Evolutionary conservation across 306 rosid species (phyloP).

Genomic region (Sesbania bispinosa): DNA sequence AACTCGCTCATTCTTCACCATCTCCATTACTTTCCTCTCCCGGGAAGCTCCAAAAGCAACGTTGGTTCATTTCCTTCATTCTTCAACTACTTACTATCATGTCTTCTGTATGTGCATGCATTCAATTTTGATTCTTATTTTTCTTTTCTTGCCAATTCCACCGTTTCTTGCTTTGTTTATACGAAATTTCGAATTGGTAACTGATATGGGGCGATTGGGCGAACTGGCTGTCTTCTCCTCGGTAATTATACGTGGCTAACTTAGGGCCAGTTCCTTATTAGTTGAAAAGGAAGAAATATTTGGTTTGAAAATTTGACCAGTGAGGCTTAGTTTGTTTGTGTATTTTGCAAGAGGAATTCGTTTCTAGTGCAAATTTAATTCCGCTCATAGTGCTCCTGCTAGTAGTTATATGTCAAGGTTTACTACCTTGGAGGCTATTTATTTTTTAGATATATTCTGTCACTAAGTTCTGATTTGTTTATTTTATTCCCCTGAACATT

Average conservation of each 20-base stretch:
- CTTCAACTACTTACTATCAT: conserved; percentile 8
- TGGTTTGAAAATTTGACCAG: neutral
- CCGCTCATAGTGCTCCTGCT: neutral
- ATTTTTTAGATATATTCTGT: no score
- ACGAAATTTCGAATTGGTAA: neutral
- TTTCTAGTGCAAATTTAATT: neutral
- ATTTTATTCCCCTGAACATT: neutral
- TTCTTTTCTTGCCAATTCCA: neutral
- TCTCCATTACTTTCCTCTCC: no score
- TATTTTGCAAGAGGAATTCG: neutral
- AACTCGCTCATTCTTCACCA: conserved; percentile 36
- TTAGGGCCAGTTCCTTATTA: neutral
- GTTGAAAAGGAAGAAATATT: neutral
- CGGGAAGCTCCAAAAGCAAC: conserved; percentile 12
- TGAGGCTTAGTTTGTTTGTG: neutral
- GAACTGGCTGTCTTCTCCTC: neutral
- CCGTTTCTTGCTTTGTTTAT: neutral
- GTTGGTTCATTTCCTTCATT: neutral
- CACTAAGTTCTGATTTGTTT: no score
- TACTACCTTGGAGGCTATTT: neutral
- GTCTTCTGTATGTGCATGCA: neutral
- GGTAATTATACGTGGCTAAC: neutral
- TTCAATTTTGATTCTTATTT: neutral
- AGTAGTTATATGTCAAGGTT: neutral
- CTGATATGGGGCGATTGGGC: neutral